phyloP scores from a whole-genome alignment of 1,284 basidiomycete species.

The Sporisorium scitamineum region DNA sequence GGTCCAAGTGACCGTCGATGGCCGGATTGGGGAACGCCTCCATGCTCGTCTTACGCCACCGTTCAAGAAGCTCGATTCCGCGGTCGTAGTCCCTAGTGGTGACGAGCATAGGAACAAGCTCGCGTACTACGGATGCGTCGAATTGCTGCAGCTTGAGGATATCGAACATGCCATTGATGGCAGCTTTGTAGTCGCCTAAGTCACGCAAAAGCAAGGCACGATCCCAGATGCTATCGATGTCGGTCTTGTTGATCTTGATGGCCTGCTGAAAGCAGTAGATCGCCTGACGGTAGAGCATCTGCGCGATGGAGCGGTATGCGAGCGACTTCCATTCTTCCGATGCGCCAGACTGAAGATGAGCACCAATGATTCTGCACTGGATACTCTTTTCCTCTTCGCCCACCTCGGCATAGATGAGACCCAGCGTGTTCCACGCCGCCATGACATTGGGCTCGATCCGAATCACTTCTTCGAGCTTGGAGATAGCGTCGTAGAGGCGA shows the following conservation, averaged over 20 bases:
- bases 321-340: slow-evolving; percentile 88
- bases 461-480: slow-evolving; percentile 89
- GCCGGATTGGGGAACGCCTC: slow-evolving; percentile 59
- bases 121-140: slow-evolving; percentile 82
- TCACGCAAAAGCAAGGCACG: slow-evolving; percentile 84
- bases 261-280: slow-evolving; percentile 91
- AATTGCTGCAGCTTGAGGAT: slow-evolving; percentile 83
- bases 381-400: slow-evolving; percentile 79
- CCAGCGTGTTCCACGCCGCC: slow-evolving; percentile 87
- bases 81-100: slow-evolving; percentile 77
- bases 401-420: slow-evolving; percentile 80
- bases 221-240: slow-evolving; percentile 90
- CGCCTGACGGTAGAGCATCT: slow-evolving; percentile 83
- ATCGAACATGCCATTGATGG: slow-evolving; percentile 80
- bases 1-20: slow-evolving; percentile 15
- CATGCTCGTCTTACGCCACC: slow-evolving; percentile 73
- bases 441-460: slow-evolving; percentile 88
- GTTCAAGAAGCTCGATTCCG: slow-evolving; percentile 78
- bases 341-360: slow-evolving; percentile 82
- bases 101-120: slow-evolving; percentile 82
- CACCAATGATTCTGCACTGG: slow-evolving; percentile 87
- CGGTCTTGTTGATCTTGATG: slow-evolving; percentile 81
- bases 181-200: slow-evolving; percentile 80
- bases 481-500: slow-evolving; percentile 78
- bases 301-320: slow-evolving; percentile 73